These are phyloP conservation scores for Trichosporon ovoides DNA, from an alignment of 1,284 basidiomycete genomes.

Conservation along the genomic window DNA sequence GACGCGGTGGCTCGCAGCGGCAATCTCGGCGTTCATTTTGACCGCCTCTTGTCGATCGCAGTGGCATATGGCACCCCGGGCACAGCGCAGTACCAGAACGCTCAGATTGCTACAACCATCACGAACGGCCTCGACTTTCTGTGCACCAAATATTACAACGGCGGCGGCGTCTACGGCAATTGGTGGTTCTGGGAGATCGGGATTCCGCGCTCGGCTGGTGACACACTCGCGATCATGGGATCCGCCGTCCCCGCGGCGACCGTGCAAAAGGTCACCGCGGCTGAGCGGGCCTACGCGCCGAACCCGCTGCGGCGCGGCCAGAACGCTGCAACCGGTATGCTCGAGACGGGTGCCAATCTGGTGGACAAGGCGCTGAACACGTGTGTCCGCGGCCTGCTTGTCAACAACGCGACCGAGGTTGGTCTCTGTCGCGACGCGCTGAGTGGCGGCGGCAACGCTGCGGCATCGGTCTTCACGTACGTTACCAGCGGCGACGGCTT, in stretches of 20 bases:
- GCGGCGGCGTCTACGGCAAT: neutral
- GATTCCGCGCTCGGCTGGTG: neutral
- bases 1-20: neutral
- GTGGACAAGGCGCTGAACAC: neutral
- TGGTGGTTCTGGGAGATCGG: slow-evolving; percentile 8
- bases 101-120: neutral
- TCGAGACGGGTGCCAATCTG: slow-evolving; percentile 4
- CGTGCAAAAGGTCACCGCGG: neutral
- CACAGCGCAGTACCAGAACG: neutral
- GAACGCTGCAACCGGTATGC: neutral
- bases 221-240: neutral
- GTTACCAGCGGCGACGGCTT: slow-evolving; percentile 6
- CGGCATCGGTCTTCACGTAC: neutral
- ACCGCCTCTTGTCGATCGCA: neutral
- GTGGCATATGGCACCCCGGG: neutral
- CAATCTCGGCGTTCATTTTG: neutral
- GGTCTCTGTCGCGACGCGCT: slow-evolving; percentile 22
- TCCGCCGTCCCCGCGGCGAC: neutral
- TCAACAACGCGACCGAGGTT: neutral
- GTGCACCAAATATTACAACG: neutral
- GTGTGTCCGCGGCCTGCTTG: neutral
- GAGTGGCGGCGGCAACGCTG: neutral
- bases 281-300: neutral
- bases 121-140: neutral
- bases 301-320: neutral